Conservation (phyloP, 768 basidiomycete species). For the Lactarius vividus region DNA sequence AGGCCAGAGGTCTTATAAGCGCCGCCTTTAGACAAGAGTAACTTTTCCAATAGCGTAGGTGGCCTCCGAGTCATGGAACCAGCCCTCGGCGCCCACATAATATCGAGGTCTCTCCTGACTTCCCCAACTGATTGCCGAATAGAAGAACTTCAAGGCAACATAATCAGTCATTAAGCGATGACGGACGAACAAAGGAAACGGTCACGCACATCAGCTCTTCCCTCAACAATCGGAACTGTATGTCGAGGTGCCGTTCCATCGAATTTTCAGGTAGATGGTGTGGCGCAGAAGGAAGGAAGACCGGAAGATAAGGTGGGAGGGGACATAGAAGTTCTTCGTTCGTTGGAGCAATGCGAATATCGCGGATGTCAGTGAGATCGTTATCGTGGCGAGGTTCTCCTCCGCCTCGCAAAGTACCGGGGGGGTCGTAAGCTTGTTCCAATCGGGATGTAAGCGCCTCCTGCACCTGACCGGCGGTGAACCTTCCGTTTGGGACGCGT, state of each 20-base stretch:
- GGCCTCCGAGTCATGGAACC: slow-evolving; percentile 3
- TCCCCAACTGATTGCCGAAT: slow-evolving; percentile 27
- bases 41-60: slow-evolving; percentile 42
- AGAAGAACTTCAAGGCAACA: slow-evolving; percentile 18
- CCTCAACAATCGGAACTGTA: slow-evolving; percentile 70
- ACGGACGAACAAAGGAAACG: background rate
- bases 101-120: slow-evolving; percentile 25
- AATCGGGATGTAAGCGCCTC: slow-evolving; percentile 42
- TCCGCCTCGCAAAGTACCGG: slow-evolving; percentile 46
- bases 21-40: slow-evolving; percentile 55
- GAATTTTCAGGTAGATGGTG: slow-evolving; percentile 55
- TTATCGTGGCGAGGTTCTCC: slow-evolving; percentile 66
- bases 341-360: slow-evolving; percentile 70
- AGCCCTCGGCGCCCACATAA: slow-evolving; percentile 13
- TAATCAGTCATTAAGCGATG: slow-evolving; percentile 4
- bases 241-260: slow-evolving; percentile 67
- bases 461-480: slow-evolving; percentile 28
- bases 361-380: slow-evolving; percentile 50
- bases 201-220: slow-evolving; percentile 63
- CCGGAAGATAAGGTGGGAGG: slow-evolving; percentile 57
- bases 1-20: slow-evolving; percentile 48
- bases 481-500: background rate
- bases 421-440: slow-evolving; percentile 49
- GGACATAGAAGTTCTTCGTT: slow-evolving; percentile 56
- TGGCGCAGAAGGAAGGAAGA: slow-evolving; percentile 55